Evolutionary conservation across 306 rosid species (phyloP), one percentile per base, ranked within the genome.

Genomic region (Sphenostylis stenocarpa): DNA sequence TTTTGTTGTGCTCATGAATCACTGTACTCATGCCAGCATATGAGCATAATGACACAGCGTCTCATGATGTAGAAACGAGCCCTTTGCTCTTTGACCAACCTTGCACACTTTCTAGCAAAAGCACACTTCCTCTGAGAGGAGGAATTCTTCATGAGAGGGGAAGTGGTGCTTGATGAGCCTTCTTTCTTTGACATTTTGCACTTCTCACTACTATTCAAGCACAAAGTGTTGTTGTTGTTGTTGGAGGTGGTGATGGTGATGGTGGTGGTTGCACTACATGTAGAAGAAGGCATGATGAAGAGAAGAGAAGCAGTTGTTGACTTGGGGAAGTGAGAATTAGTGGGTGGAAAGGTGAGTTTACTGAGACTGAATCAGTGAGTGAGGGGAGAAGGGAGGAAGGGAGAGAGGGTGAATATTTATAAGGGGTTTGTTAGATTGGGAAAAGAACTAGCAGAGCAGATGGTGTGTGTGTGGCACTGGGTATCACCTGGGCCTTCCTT

Each of bases 51-150:
- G 15, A 93, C 90, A 43, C 98, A 93, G 7, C 98, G 90, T 76
- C 98, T 75, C 93, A 93, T 65, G 88, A 93, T 93, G 87, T 93
- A 93, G 86, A 93, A 91, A 28, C 97, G 86, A 43, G 98, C 98
- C 41, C 98, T 81, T 56, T 93, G 98, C 48, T 93, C 93, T 77
- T 93, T 89, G 38, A 93, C 98, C 63, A 93, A 80, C 58, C 84
- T 82, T 0, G 97, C 97, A 66, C 98, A 93, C 85, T 91, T 91
- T 2, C 93, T 86, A 0, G 91, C 87, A 64, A 93, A 91, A 41
- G 96, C 85, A 31, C 97, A 88, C 72, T 84, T 80, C 43, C 83
- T 84, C 26, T 75, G 91, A 0, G 80, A n/a, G 60, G 63, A 45
- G 45, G 63, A 78, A 48, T 48, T 89, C 72, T 90, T 91, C 43